Conservation (phyloP, 768 basidiomycete genomes). For the Lyophyllum semitale region DNA sequence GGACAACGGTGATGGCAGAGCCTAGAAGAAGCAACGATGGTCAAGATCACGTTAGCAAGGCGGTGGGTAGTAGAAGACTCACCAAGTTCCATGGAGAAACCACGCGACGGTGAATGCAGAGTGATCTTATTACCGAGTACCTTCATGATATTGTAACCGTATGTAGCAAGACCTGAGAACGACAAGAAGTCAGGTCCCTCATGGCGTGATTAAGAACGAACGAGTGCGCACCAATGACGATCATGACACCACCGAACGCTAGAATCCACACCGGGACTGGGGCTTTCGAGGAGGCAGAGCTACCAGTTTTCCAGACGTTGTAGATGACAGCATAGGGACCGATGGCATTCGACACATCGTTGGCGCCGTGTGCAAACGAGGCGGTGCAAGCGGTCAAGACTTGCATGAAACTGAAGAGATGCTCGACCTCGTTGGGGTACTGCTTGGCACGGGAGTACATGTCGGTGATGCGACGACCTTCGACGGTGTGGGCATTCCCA, state of each 20-base stretch:
- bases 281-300: constrained; percentile 15
- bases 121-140: constrained; percentile 31
- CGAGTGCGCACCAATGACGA: constrained; percentile 23
- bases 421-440: constrained; percentile 30
- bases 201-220: background rate
- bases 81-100: constrained; percentile 29
- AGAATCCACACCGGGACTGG: constrained; percentile 26
- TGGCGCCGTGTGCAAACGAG: constrained; percentile 30
- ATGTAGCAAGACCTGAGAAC: constrained; percentile 11
- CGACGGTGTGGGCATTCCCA: constrained; percentile 4
- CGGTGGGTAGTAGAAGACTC: background rate
- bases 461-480: constrained; percentile 19
- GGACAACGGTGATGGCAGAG: constrained; percentile 28
- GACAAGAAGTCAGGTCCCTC: too few relatives aligned
- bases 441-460: constrained; percentile 22
- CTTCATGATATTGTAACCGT: constrained; percentile 31
- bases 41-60: background rate
- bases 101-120: constrained; percentile 29
- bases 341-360: constrained; percentile 30
- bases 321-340: constrained; percentile 31
- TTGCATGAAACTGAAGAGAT: constrained; percentile 31
- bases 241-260: constrained; percentile 25
- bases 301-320: constrained; percentile 24
- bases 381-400: constrained; percentile 31
- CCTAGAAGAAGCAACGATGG: background rate